Evolutionary conservation across 257 asterid species (phyloP), one percentile per base, ranked within the genome.

Genomic region (Cordia subcordata): DNA sequence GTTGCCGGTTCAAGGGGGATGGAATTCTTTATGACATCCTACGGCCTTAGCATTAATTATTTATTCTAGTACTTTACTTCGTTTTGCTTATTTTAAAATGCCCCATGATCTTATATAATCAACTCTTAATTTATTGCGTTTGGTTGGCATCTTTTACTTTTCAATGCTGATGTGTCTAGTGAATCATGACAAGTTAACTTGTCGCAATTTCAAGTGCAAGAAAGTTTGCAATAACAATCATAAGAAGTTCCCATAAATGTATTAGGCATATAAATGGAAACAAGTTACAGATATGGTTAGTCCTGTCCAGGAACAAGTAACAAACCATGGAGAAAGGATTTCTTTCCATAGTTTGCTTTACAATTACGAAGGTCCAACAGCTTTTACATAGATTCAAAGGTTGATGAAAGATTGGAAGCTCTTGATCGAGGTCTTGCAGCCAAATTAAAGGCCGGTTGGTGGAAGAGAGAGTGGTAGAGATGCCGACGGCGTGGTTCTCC

Each of bases 401-500:
- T 19, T 54, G 11, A 50, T 46, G 65, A 50, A 56, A 46, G 64
- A 39, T 53, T 53, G 47, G 13, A 49, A 18, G 64, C 39, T 45
- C 14, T 9, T 32, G 35, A n/a, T 53, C 5, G 40, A 46, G 37
- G 14, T 47, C 51, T 37, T 66, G 57, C 57, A 19, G 42, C 40
- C 37, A 46, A 32, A n/a, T n/a, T n/a, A n/a, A n/a, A n/a, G n/a
- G n/a, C n/a, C n/a, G n/a, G n/a, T n/a, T n/a, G 22, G 19, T 9
- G 23, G 10, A n/a, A 13, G 50, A n/a, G 11, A 16, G 16, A 15
- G 33, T 11, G 53, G 59, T 19, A 20, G 47, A 18, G 16, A 85
- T 88, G 98, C 94, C 98, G 0, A 84, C 92, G 0, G 95, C 88
- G 65, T 86, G 96, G 96, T 82, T 86, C 60, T 77, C 82, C 55